Evolutionary conservation across 305 asterid genomes (phyloP), one percentile per base, ranked within the genome.

Genomic region (Galium porrigens): DNA sequence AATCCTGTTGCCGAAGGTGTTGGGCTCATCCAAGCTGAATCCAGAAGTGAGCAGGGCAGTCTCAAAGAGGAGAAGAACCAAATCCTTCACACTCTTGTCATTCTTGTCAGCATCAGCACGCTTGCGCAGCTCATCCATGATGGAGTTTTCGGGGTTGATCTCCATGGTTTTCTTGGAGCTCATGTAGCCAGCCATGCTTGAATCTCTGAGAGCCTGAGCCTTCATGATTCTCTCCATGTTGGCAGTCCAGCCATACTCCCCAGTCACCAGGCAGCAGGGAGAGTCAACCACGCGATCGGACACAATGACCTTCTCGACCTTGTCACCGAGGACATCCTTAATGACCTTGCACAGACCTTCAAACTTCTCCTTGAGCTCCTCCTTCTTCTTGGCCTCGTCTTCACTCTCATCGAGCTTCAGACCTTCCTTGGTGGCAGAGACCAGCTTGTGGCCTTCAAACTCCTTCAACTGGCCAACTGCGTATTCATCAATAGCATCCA

Each of bases 151-250:
- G 0, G 95, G 95, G 44, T 87, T 87, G 51, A 87, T 85, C 79
- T 87, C 95, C 95, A 87, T 85, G 0, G 95, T 88, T 82, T 85
- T 85, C 85, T 85, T 87, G 81, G 85, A 78, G 18, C 94, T 85
- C 95, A 87, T 87, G 78, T 87, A 87, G 0, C 95, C 95, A 57
- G 88, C 88, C 95, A 87, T 87, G 86, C 90, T 85, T 0, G 95
- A 83, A 61, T 82, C 86, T 68, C 86, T 79, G 18, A 82, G 68
- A 27, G 86, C 86, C 48, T 79, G 83, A 20, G 83, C 83, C 71
- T 79, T 79, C 83, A 79, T 79, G 48, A 79, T 79, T 46, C 84
- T 72, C 73, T 80, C 82, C 84, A 80, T 80, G 65, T 80, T 77
- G 20, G 84, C 84, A 1, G 81, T 73, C 88, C 88, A 83, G 0